These are phyloP conservation scores for Persicaria tinctoria DNA, from an alignment of 148 eudicot genomes.

Conservation along the genomic window DNA sequence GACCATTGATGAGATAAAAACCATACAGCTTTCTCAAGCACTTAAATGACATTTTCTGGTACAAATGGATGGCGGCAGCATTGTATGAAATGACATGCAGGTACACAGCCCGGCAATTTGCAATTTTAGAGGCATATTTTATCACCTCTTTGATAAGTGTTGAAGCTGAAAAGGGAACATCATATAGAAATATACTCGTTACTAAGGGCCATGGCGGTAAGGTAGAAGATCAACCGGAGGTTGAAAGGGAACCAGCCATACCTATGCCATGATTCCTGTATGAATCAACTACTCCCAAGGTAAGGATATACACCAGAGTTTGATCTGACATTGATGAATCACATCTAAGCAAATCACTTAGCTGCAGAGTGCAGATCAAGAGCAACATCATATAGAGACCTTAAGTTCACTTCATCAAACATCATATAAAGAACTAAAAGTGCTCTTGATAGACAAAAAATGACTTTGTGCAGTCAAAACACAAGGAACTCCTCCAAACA, in stretches of 20 bases:
- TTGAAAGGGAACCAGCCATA: constrained; percentile 19
- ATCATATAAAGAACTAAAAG: neutral
- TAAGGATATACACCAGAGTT: constrained; percentile 73
- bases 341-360: constrained; percentile 66
- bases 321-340: constrained; percentile 60
- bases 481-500: neutral
- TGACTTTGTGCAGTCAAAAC: neutral
- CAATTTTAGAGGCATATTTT: constrained; percentile 66
- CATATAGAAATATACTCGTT: constrained; percentile 1
- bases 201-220: neutral
- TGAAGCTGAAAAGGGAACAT: constrained; percentile 47
- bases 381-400: neutral
- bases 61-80: constrained; percentile 73
- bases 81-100: constrained; percentile 93
- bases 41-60: constrained; percentile 83
- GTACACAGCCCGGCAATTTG: constrained; percentile 74
- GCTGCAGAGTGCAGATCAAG: constrained; percentile 32
- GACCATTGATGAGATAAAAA: constrained; percentile 72
- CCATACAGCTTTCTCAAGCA: constrained; percentile 66
- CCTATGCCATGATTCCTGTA: constrained; percentile 93
- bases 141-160: constrained; percentile 72
- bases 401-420: neutral
- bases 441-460: neutral
- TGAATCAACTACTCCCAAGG: constrained; percentile 87
- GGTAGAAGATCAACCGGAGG: constrained; percentile 6